Percentiles rank a stretch among this genome's conserved stretches.
Evolutionary conservation across 306 rosid species (phyloP).

Genomic region (Rubus parviflorus): DNA sequence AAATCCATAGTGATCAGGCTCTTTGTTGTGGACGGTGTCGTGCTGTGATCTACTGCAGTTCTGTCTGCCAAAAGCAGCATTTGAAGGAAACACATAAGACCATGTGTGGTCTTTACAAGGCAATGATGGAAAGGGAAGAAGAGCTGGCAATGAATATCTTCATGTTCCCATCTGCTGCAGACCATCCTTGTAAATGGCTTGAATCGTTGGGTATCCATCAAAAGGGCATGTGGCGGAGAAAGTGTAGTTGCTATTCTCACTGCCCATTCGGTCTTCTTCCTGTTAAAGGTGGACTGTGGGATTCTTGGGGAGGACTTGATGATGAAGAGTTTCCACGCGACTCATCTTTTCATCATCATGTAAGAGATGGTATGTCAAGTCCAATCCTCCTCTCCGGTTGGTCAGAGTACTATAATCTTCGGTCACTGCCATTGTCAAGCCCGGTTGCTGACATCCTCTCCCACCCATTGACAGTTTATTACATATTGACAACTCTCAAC

Average conservation of each 20-base stretch:
- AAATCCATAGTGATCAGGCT: slow-evolving; percentile 35
- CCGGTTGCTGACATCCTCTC: slow-evolving; percentile 59
- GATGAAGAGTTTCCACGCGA: slow-evolving; percentile 55
- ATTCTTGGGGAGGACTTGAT: slow-evolving; percentile 60
- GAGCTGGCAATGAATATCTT: slow-evolving; percentile 59
- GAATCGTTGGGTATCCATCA: slow-evolving; percentile 58
- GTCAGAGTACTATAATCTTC: slow-evolving; percentile 62
- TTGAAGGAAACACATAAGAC: slow-evolving; percentile 52
- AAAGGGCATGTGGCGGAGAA: slow-evolving; percentile 72
- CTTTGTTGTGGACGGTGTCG: slow-evolving; percentile 45
- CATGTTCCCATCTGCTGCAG: slow-evolving; percentile 54
- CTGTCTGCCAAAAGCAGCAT: slow-evolving; percentile 64
- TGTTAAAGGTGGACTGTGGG: slow-evolving; percentile 51
- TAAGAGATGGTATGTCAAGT: slow-evolving; percentile 29
- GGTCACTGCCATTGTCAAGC: slow-evolving; percentile 55
- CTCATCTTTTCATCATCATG: slow-evolving; percentile 50
- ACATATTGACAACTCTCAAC: slow-evolving; percentile 57
- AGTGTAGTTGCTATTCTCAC: slow-evolving; percentile 56
- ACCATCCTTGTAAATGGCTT: slow-evolving; percentile 66
- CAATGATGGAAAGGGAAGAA: slow-evolving; percentile 72
- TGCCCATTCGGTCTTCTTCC: slow-evolving; percentile 64
- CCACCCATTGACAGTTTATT: slow-evolving; percentile 56
- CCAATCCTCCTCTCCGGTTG: slow-evolving; percentile 60
- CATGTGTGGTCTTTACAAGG: slow-evolving; percentile 55
- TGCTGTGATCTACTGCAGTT: slow-evolving; percentile 52